Conservation (phyloP, 768 basidiomycete species). For the Tricholoma furcatifolium region DNA sequence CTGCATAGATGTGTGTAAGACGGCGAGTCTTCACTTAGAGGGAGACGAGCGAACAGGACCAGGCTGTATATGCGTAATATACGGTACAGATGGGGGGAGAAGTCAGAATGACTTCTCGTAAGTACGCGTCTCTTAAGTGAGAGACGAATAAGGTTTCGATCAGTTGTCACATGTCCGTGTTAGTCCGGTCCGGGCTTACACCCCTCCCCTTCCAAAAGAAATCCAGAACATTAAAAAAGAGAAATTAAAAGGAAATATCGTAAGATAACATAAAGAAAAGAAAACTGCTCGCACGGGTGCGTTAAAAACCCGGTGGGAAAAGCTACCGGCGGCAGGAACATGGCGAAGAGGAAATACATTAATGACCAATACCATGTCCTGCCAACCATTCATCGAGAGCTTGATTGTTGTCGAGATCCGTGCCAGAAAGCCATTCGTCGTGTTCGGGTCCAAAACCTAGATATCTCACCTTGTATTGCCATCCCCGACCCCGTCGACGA, state of each 20-base stretch:
- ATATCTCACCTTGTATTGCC: constrained; percentile 30
- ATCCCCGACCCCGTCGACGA: constrained; percentile 16
- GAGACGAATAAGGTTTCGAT: background rate
- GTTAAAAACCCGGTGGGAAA: constrained; percentile 9
- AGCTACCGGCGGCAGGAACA: no score
- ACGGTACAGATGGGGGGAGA: no score
- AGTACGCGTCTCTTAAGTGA: background rate
- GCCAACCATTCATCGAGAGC: constrained; percentile 18
- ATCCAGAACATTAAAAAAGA: background rate
- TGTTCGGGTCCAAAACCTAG: constrained; percentile 21
- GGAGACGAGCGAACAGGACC: no score
- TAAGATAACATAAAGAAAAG: background rate
- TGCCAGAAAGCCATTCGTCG: constrained; percentile 25
- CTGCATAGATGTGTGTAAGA: no score
- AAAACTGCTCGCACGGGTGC: constrained; percentile 4
- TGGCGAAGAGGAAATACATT: no score
- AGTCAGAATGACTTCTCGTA: no score
- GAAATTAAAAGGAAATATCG: background rate
- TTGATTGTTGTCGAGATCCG: constrained; percentile 19
- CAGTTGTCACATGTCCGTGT: background rate
- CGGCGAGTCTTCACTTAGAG: no score
- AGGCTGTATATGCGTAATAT: no score
- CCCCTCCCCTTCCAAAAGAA: constrained; percentile 2
- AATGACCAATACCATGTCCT: background rate
- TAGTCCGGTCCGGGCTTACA: background rate